Base-by-base conservation (phyloP, 805 yeast genomes). In the Lachancea mirantina region DNA sequence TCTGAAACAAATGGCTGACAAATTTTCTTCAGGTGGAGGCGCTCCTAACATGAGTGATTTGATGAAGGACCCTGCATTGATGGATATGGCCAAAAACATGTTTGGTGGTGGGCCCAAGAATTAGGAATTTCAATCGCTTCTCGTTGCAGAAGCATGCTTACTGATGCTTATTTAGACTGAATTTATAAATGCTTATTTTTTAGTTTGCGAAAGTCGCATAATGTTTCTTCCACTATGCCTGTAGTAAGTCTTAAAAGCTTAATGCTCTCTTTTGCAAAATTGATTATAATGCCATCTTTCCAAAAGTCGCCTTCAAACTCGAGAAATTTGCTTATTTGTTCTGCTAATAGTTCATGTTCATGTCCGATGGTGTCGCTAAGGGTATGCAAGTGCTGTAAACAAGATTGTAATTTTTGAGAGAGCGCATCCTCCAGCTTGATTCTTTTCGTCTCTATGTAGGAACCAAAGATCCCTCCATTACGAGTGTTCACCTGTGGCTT, bases 31-130 rank as follows among this genome's bases (percentile, higher is more conserved):
- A 34, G 89, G 89, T 26, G 77, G 76, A 37, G 79, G 65, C 44
- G 36, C 51, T 21, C 87, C 87, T 35, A 74, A 70, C 45, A 55
- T 87, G 57, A 64, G 72, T 24, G 84, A 79, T 30, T 49, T 87
- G 54, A 74, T 85, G 84, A 80, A 75, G 59, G 80, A 85, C 58
- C 95, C 95, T 35, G 74, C 76, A 67, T 62, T 85, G 27, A 76
- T 68, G 56, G 72, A 78, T 42, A 62, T 81, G 74, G 92, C 88
- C 20, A 69, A 65, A 36, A 79, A 68, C 48, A 77, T 84, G 52
- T 70, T 78, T 72, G 81, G 83, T 30, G 31, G 31, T 16, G 13
- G 16, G 4, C n/a, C n/a, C n/a, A n/a, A n/a, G n/a, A n/a, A n/a
- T n/a, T n/a, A n/a, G n/a, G n/a, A n/a, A n/a, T n/a, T n/a, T n/a